Base-by-base conservation (phyloP, 345 rosid genomes). In the Anastatica hierochuntica region DNA sequence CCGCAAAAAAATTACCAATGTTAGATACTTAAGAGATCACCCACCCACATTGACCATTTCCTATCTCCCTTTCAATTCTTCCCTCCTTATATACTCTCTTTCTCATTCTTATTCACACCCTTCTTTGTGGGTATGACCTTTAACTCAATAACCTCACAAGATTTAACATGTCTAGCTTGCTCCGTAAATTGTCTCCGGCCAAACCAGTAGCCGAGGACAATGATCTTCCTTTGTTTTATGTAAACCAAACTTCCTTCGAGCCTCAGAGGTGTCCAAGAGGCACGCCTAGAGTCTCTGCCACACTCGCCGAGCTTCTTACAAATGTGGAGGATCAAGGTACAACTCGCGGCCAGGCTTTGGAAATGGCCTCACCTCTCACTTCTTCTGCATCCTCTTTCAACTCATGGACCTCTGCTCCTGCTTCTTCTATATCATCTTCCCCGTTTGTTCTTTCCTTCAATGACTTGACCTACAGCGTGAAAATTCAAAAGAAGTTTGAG, bases 371-470 rank as follows among this genome's bases (percentile, higher is more conserved):
- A 14, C 18, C 56, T 23, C 75, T 77, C 2, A 50, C 73, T 0
- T 49, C 87, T 2, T 19, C 58, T 13, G 46, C 70, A 14, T 67
- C 71, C 1, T 67, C 71, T 52, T 59, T 59, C 42, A 55, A 55
- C 35, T 39, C 72, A 23, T 66, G 71, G 71, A 45, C 60, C 18
- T 66, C 66, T 0, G 75, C 67, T 16, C 66, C 78, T 5, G 63
- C 66, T 64, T 73, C 86, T 8, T 18, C 56, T 10, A 64, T 77
- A 0, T 17, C 75, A 0, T 40, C 85, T 1, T 53, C 67, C 44
- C 94, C 96, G 6, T 90, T 90, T 63, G 82, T 76, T 44, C 94
- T 90, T 33, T 75, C 87, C 1, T 90, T 86, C 63, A 64, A 62
- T 6, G 77, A 79, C 74, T 69, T 90, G 33, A 76, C 74, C 1